Base-by-base conservation (phyloP, 2,329 filamentous ascomycete species). In the Fusarium subtropicale region DNA sequence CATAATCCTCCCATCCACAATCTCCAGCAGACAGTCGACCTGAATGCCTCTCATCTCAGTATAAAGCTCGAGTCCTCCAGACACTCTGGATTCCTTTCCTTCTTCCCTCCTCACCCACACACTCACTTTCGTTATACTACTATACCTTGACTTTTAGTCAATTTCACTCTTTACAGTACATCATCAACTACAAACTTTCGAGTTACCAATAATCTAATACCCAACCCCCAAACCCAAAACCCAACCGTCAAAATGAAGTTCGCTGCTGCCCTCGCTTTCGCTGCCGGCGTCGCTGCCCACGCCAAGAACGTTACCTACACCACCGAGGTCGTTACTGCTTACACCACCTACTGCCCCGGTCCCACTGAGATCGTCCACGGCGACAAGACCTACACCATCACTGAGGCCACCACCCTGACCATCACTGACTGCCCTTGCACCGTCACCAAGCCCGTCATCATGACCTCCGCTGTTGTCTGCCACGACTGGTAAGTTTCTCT, bases 381-480 rank as follows among this genome's bases (percentile, higher is more conserved):
- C 78, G 83, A 81, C 81, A 83, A 86, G 79, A 92, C 90, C 81
- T 92, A 91, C 86, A 90, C 86, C 74, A 83, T 93, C 81, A 89
- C 89, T 71, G 82, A 86, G 82, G 87, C 90, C 78, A 90, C 88
- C 79, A 90, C 88, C 79, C 80, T 91, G 80, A 92, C 90, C 83
- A 87, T 92, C 85, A 88, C 88, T 75, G 84, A 90, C 85, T 91
- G 90, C 86, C 87, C 89, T 74, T 91, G 89, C 89, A 92, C 87
- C 77, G 76, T 88, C 81, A 85, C 83, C 82, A 86, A 85, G 82
- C 86, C 87, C 56, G 81, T 89, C 73, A 80, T 81, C 77, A 84
- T 81, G 79, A 81, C 82, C 77, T 82, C 83, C 67, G 79, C 81
- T 46, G 85, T 87, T 46, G 73, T 81, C 79, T 88, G 86, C 86